phyloP scores from a whole-genome alignment of 345 rosid genomes.

The Stellera chamaejasme region DNA sequence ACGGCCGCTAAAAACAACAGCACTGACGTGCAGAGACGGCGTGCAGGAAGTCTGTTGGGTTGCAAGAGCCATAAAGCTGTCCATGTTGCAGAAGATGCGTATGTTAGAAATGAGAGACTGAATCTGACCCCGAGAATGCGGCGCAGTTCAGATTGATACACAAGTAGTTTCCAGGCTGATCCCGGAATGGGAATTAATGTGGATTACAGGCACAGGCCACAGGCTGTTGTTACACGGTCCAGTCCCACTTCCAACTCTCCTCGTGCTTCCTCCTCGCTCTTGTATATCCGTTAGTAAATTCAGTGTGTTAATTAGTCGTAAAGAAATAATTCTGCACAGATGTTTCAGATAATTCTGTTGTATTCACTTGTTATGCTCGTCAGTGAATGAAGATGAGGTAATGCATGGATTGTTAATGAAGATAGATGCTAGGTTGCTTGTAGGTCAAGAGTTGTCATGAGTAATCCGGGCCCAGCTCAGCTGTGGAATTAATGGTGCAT shows the following conservation, averaged over 20 bases:
- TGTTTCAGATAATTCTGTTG: neutral
- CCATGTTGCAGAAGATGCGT: conserved; percentile 46
- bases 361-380: neutral
- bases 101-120: conserved; percentile 26
- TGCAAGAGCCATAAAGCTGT: conserved; percentile 74
- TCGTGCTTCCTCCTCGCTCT: conserved; percentile 18
- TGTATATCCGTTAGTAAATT: conserved; percentile 26
- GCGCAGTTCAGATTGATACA: conserved; percentile 16
- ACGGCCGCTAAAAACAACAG: conserved; percentile 10
- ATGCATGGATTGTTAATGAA: neutral
- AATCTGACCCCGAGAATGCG: conserved; percentile 19
- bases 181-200: conserved; percentile 23
- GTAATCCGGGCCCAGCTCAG: neutral
- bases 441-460: neutral
- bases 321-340: neutral
- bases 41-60: conserved; percentile 38
- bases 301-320: no score
- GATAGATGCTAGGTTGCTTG: neutral
- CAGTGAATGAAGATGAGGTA: no score
- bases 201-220: conserved; percentile 23
- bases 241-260: conserved; percentile 29
- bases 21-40: conserved; percentile 26
- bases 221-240: conserved; percentile 20
- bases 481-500: neutral
- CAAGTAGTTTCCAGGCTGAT: conserved; percentile 36